A percentile compares a stretch with the other conserved stretches of the same genome.
Evolutionary conservation across 2,329 filamentous ascomycete genomes (phyloP).

Genomic region (Diaporthe longicolla): DNA sequence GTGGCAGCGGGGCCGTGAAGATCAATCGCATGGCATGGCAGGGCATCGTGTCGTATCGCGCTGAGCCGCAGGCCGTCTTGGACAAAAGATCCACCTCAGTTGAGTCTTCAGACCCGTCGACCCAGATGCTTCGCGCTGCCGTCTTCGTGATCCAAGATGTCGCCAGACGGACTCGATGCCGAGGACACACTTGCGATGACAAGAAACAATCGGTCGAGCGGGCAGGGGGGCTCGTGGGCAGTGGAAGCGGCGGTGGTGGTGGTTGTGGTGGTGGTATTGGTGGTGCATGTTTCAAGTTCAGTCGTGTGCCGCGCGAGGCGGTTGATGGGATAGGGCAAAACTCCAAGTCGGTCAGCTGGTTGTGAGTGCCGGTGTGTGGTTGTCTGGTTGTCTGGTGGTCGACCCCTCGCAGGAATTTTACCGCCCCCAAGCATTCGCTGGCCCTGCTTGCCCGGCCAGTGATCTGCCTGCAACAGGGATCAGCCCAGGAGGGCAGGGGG

Average conservation of each 20-base stretch:
- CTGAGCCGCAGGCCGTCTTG: slow-evolving; percentile 22
- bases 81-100: not conserved
- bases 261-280: not conserved
- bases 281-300: slow-evolving; percentile 32
- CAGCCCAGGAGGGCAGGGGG: not conserved
- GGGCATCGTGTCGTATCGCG: slow-evolving; percentile 9
- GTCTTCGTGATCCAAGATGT: not conserved
- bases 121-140: not conserved
- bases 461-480: slow-evolving; percentile 19
- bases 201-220: slow-evolving; percentile 23
- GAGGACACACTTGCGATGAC: not conserved
- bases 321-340: slow-evolving; percentile 18
- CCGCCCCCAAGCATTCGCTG: slow-evolving; percentile 17
- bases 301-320: slow-evolving; percentile 16
- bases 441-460: slow-evolving; percentile 17
- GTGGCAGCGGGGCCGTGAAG: slow-evolving; percentile 26
- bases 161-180: not conserved
- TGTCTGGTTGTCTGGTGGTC: not conserved
- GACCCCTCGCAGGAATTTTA: slow-evolving; percentile 27
- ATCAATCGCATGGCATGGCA: slow-evolving; percentile 22
- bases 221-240: slow-evolving; percentile 3
- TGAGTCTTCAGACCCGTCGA: no score
- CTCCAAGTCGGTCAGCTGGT: slow-evolving; percentile 18
- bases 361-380: slow-evolving; percentile 1
- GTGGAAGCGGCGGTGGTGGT: not conserved